These are phyloP conservation scores for Coemansia aciculifera DNA, from an alignment of 192 early-diverging fungal genomes.

Conservation along the genomic window DNA sequence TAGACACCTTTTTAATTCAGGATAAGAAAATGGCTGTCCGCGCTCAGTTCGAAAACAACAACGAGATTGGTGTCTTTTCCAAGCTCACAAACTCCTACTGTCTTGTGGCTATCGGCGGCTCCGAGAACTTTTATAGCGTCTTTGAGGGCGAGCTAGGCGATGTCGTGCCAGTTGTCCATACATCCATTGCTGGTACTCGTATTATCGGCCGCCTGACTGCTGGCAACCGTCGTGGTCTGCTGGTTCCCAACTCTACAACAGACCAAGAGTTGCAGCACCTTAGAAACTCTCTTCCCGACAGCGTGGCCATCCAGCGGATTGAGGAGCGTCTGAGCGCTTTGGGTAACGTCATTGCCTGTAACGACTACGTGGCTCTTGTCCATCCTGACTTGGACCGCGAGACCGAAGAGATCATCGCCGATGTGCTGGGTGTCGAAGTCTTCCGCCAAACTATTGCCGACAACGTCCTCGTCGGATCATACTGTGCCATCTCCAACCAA, in stretches of 20 bases:
- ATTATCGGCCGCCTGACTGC: conserved; percentile 93
- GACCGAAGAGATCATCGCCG: conserved; percentile 99
- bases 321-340: conserved; percentile 97
- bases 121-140: conserved; percentile 95
- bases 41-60: conserved; percentile 98
- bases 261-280: conserved; percentile 98
- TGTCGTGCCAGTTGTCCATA: conserved; percentile 95
- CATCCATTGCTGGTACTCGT: conserved; percentile 94
- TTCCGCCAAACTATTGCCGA: conserved; percentile 98
- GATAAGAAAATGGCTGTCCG: conserved; percentile 52
- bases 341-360: conserved; percentile 99
- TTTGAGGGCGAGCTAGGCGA: conserved; percentile 95
- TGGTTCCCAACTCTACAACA: conserved; percentile 94
- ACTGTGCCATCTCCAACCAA: conserved; percentile 95
- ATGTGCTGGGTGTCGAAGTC: conserved; percentile 96
- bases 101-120: conserved; percentile 95
- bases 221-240: conserved; percentile 91
- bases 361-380: conserved; percentile 97
- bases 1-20: conserved; percentile 2
- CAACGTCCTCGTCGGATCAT: conserved; percentile 94
- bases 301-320: conserved; percentile 90
- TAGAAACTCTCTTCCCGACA: conserved; percentile 92
- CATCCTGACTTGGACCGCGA: conserved; percentile 98
- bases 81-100: conserved; percentile 98
- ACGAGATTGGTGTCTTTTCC: conserved; percentile 98